phyloP scores from a whole-genome alignment of 441 rosid species.

The Dalechampia spathulata region DNA sequence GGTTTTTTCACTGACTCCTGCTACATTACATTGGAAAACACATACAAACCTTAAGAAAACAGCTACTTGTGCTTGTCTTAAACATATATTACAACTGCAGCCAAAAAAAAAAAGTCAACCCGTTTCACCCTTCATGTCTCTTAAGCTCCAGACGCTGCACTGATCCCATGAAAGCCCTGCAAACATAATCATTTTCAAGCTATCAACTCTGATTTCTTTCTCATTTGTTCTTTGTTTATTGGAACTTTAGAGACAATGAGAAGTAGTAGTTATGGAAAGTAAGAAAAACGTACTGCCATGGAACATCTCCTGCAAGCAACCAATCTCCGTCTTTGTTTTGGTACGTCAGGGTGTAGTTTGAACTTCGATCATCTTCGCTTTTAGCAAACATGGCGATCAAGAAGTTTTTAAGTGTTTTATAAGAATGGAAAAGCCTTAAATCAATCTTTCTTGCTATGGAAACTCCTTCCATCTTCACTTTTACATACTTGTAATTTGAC shows the following conservation, averaged over 20 bases:
- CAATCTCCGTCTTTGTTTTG: slow-evolving; percentile 45
- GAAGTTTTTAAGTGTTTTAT: slow-evolving; percentile 24
- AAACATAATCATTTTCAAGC: background rate
- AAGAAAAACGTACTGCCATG: slow-evolving; percentile 51
- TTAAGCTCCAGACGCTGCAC: slow-evolving; percentile 37
- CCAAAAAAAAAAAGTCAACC: no score
- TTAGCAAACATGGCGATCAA: slow-evolving; percentile 34
- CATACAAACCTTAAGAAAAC: no score
- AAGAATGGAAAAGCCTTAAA: slow-evolving; percentile 27
- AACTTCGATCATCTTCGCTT: slow-evolving; percentile 11
- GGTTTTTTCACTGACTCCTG: no score
- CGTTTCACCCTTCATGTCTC: slow-evolving; percentile 12
- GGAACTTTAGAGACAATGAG: background rate
- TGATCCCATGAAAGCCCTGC: slow-evolving; percentile 34
- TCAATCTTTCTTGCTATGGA: slow-evolving; percentile 41
- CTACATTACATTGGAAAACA: no score
- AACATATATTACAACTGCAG: no score
- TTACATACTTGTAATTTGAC: slow-evolving; percentile 26
- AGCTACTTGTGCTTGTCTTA: no score
- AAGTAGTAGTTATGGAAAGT: background rate
- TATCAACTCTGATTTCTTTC: no score
- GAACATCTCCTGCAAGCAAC: slow-evolving; percentile 45
- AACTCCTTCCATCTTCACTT: slow-evolving; percentile 57
- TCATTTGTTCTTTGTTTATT: no score
- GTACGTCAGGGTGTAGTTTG: slow-evolving; percentile 26